Percentiles rank a stretch among this genome's conserved stretches.
Conservation (phyloP, 139 green algal species). For the Coelastrella sp. region DNA sequence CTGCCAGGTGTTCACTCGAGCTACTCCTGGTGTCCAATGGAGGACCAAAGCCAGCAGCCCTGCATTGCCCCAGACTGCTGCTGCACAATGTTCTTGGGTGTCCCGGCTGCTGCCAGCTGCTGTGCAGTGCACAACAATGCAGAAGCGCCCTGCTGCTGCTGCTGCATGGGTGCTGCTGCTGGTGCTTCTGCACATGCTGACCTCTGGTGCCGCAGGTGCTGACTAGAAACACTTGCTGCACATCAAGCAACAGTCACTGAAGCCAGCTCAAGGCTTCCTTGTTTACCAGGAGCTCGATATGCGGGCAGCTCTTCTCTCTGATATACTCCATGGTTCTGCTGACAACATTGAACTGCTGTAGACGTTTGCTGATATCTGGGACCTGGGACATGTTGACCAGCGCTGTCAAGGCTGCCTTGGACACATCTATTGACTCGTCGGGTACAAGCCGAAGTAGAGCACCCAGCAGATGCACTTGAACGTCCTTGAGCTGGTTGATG, state of each 20-base stretch:
- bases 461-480: slow-evolving; percentile 45
- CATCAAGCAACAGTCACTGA: not conserved
- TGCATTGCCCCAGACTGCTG: not conserved
- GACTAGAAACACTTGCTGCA: not conserved
- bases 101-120: not conserved
- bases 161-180: not conserved
- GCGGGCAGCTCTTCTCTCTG: slow-evolving; percentile 56
- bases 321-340: slow-evolving; percentile 73
- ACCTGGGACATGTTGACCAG: slow-evolving; percentile 85
- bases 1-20: too few species aligned
- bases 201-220: not conserved
- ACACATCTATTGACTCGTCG: not conserved
- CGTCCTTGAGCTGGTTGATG: slow-evolving; percentile 56
- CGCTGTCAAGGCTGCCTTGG: slow-evolving; percentile 52
- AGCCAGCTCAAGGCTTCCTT: not conserved
- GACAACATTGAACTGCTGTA: slow-evolving; percentile 64
- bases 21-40: too few species aligned
- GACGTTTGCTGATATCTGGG: not conserved
- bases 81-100: not conserved
- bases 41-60: too few species aligned
- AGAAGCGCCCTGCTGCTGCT: not conserved
- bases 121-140: not conserved
- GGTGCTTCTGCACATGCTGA: not conserved
- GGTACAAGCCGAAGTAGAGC: slow-evolving; percentile 67
- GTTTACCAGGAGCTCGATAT: slow-evolving; percentile 67